These are phyloP conservation scores for Camelina neglecta DNA, from an alignment of 345 rosid genomes.

Conservation along the genomic window DNA sequence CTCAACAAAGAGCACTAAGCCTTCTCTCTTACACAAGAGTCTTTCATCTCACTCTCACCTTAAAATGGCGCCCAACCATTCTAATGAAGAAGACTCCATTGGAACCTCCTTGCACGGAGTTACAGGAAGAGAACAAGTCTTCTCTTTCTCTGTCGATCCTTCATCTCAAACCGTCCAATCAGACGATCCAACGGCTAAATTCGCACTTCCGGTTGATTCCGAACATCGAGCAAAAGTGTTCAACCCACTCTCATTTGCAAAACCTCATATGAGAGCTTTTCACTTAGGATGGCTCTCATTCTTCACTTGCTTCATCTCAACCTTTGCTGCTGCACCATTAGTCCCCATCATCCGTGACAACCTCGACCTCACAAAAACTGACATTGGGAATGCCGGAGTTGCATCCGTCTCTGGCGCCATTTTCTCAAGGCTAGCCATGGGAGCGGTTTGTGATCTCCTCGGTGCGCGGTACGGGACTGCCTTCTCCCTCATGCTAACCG, in stretches of 20 bases:
- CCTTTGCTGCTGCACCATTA: constrained; percentile 86
- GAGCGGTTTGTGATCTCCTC: constrained; percentile 75
- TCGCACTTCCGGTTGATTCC: constrained; percentile 72
- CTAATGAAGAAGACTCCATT: constrained; percentile 42
- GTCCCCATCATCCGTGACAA: constrained; percentile 84
- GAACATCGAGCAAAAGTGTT: constrained; percentile 80
- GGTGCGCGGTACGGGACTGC: constrained; percentile 81
- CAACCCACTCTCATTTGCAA: constrained; percentile 65
- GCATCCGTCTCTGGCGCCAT: constrained; percentile 89
- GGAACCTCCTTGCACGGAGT: constrained; percentile 79
- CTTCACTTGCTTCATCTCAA: constrained; percentile 83
- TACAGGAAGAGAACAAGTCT: constrained; percentile 63
- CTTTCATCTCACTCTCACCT: background rate
- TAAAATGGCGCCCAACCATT: constrained; percentile 41
- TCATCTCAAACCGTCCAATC: constrained; percentile 23
- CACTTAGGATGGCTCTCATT: constrained; percentile 89
- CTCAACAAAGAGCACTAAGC: constrained; percentile 27
- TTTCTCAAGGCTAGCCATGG: constrained; percentile 78
- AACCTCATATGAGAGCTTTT: constrained; percentile 87
- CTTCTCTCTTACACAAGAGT: background rate
- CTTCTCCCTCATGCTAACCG: constrained; percentile 69
- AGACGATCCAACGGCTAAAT: constrained; percentile 55
- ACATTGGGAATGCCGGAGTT: constrained; percentile 80
- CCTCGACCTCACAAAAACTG: constrained; percentile 64
- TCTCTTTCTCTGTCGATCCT: constrained; percentile 56